Evolutionary conservation across 495 filamentous ascomycete genomes (phyloP).

Genomic region (Sabuloglossum arenarium): DNA sequence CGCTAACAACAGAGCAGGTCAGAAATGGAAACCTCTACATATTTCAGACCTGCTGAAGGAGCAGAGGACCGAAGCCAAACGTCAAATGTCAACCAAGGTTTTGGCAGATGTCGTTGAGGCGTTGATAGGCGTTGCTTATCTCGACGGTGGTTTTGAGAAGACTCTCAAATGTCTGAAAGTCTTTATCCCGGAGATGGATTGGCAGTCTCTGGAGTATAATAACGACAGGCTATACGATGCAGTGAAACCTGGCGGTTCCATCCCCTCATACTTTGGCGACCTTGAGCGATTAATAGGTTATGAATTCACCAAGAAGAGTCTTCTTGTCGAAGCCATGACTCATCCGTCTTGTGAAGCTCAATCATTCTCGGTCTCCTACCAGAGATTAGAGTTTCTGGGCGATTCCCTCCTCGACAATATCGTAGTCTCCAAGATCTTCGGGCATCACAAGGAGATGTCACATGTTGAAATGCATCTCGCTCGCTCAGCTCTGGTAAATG

Average conservation of each 20-base stretch:
- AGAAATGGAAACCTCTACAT: conserved; percentile 50
- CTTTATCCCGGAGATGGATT: conserved; percentile 43
- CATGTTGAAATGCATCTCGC: conserved; percentile 53
- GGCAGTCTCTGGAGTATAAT: conserved; percentile 22
- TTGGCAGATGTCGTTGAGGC: conserved; percentile 83
- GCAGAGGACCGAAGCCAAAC: conserved; percentile 7
- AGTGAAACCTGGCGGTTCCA: conserved; percentile 9
- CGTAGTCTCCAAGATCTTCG: conserved; percentile 33
- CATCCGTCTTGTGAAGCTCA: conserved; percentile 48
- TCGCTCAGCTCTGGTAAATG: conserved; percentile 62
- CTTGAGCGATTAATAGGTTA: conserved; percentile 46
- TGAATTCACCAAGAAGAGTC: conserved; percentile 41
- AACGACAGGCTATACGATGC: conserved; percentile 16
- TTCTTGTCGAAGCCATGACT: conserved; percentile 72
- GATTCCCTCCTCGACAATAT: conserved; percentile 73
- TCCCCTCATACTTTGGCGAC: conserved; percentile 14
- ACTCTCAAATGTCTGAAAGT: conserved; percentile 41
- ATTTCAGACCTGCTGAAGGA: conserved; percentile 27
- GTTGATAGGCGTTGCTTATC: conserved; percentile 56
- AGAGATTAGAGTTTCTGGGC: conserved; percentile 80
- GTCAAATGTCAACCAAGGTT: conserved; percentile 48
- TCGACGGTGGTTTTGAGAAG: conserved; percentile 45
- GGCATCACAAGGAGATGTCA: conserved; percentile 21
- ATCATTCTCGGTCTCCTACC: conserved; percentile 39
- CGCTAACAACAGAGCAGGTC: conserved; percentile 8